These are phyloP conservation scores for Torulaspora gathmanii DNA, from an alignment of 805 yeast genomes.

Conservation along the genomic window DNA sequence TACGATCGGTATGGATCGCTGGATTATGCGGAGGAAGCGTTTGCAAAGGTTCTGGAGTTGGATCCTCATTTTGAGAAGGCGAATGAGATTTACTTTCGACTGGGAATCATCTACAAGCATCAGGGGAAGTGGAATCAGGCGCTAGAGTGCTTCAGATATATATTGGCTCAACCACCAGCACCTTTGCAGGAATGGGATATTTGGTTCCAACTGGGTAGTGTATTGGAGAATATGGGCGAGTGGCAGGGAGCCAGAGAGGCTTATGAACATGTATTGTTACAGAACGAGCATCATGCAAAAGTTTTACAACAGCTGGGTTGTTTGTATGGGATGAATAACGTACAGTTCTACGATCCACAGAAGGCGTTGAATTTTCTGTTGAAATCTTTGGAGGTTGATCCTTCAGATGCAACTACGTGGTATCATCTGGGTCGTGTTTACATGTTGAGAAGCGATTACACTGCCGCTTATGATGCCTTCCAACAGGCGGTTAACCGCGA, in stretches of 20 bases:
- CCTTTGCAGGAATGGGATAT: constrained; percentile 96
- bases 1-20: constrained; percentile 94
- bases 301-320: constrained; percentile 95
- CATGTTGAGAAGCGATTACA: constrained; percentile 92
- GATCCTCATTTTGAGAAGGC: constrained; percentile 96
- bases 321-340: constrained; percentile 63
- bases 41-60: constrained; percentile 89
- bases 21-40: constrained; percentile 98
- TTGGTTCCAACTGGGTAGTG: constrained; percentile 98
- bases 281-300: constrained; percentile 91
- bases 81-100: constrained; percentile 89
- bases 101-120: constrained; percentile 95
- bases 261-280: constrained; percentile 83
- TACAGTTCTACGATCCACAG: constrained; percentile 71
- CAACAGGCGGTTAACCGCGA: constrained; percentile 98
- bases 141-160: constrained; percentile 90
- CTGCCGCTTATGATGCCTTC: constrained; percentile 95
- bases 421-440: constrained; percentile 94
- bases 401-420: constrained; percentile 94
- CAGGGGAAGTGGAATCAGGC: constrained; percentile 84
- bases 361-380: constrained; percentile 75
- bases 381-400: constrained; percentile 85
- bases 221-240: constrained; percentile 88
- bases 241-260: constrained; percentile 92
- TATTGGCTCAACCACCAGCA: constrained; percentile 84